Base-by-base conservation (phyloP, 2,329 filamentous ascomycete genomes). In the Trichophyton verrucosum region DNA sequence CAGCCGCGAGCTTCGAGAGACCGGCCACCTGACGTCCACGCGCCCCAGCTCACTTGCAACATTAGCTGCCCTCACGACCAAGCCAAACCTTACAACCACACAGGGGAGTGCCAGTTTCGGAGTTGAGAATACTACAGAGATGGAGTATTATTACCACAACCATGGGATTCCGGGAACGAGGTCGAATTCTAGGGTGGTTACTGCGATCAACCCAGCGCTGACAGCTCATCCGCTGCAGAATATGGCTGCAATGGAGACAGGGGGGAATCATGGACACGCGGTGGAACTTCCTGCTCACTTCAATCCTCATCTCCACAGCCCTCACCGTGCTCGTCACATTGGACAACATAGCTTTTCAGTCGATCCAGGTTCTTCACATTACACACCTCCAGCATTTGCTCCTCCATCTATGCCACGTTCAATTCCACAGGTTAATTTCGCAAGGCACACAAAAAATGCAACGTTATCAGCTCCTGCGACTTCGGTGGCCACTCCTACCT, bases 1-100 rank as follows among this genome's bases (percentile, higher is more conserved):
- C 57, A 56, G 61, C 61, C 58, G 60, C 8, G 55, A 57, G 17
- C 36, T 57, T 44, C 55, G 27, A 6, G 51, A 55, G n/a, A 64
- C 22, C 38, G 42, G 15, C 24, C 17, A 53, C 33, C 46, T 42
- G 6, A 53, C 22, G 33, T 30, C 61, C 33, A 58, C 61, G 17
- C 56, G 53, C 11, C 61, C 58, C 20, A 33, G 40, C 42, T 61
- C 62, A 3, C n/a, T 60, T 24, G 47, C 47, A 17, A 40, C 58
- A 13, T 24, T 61, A 9, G 59, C 59, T 57, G n/a, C 42, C 6
- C n/a, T 61, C 8, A 57, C 49, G 30, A 13, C 51, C 30, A 61
- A 63, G 27, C 65, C 60, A 4, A 70, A 64, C 56, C 51, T 59
- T 13, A 63, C 60, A 62, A 69, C 64, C 57, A 60, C 61, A 4